A percentile compares a stretch with the other conserved stretches of the same genome.
These are phyloP conservation scores for Plasmodium gaboni DNA, from an alignment of 169 alveolate species.

Conservation along the genomic window DNA sequence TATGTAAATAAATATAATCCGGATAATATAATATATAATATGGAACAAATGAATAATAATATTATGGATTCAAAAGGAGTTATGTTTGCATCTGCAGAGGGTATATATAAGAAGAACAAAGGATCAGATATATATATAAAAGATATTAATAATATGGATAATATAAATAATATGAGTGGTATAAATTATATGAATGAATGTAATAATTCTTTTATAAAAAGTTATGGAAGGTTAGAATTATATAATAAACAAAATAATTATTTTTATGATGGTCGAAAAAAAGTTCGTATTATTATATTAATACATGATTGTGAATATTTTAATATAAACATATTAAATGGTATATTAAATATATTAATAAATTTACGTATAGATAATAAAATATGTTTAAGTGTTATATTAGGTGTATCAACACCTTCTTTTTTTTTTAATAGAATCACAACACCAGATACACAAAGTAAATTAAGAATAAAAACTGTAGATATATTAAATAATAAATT, in stretches of 20 bases:
- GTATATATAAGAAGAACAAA: too few species aligned
- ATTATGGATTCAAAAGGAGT: neutral
- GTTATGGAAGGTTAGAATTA: neutral
- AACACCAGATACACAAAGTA: conserved; percentile 68
- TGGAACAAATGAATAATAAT: neutral
- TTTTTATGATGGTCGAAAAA: conserved; percentile 54
- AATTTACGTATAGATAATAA: conserved; percentile 50
- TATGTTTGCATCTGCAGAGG: too few species aligned
- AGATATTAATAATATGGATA: too few species aligned
- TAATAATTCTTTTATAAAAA: neutral
- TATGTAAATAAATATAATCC: neutral
- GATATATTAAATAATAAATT: conserved; percentile 47
- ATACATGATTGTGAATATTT: conserved; percentile 71
- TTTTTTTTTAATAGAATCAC: conserved; percentile 53
- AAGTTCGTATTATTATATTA: conserved; percentile 29
- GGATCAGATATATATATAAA: too few species aligned
- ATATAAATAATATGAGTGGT: neutral
- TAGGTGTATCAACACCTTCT: conserved; percentile 59
- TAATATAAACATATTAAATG: conserved; percentile 53
- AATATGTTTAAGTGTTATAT: conserved; percentile 51
- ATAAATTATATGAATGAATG: neutral
- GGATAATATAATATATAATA: neutral
- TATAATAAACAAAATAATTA: conserved; percentile 42
- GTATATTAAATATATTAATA: conserved; percentile 48
- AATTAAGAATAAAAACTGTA: conserved; percentile 45